Percentiles rank a stretch among this genome's conserved stretches.
Evolutionary conservation across 345 rosid species (phyloP).

Genomic region (Gossypium bickii): DNA sequence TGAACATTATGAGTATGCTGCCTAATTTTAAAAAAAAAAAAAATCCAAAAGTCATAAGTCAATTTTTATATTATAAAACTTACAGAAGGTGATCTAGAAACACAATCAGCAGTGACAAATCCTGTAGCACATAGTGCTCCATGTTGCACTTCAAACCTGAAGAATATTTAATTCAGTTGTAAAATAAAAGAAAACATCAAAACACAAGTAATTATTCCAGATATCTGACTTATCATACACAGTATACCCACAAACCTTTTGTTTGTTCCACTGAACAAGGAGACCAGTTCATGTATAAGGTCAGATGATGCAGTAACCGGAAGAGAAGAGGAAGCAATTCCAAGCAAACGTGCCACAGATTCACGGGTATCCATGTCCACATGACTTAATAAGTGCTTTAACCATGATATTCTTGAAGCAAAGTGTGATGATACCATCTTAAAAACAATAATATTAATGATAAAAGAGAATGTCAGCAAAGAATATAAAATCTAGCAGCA

Average conservation of each 20-base stretch:
- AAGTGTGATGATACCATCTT: conserved; percentile 73
- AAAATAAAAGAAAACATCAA: not conserved
- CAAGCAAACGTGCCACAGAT: conserved; percentile 82
- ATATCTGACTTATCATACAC: not conserved
- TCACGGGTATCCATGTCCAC: conserved; percentile 85
- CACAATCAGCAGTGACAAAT: conserved; percentile 68
- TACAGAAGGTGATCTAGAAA: conserved; percentile 54
- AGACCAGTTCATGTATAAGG: conserved; percentile 56
- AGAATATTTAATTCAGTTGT: conserved; percentile 14
- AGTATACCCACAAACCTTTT: conserved; percentile 52
- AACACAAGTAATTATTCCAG: not conserved
- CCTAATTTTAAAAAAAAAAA: conserved; percentile 3
- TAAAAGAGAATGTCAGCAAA: conserved; percentile 8
- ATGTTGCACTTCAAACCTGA: conserved; percentile 78
- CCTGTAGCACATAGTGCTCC: conserved; percentile 81
- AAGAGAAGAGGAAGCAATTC: conserved; percentile 84
- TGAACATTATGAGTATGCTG: not conserved
- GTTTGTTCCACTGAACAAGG: conserved; percentile 40
- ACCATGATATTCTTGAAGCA: conserved; percentile 64
- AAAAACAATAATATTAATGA: conserved; percentile 8
- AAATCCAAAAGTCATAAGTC: not conserved
- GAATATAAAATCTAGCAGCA: conserved; percentile 11
- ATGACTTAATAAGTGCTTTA: conserved; percentile 73
- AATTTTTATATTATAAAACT: conserved; percentile 24
- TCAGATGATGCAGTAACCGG: conserved; percentile 45